Evolutionary conservation across 2,329 filamentous ascomycete genomes (phyloP).

Genomic region (Fusarium pilosicola): DNA sequence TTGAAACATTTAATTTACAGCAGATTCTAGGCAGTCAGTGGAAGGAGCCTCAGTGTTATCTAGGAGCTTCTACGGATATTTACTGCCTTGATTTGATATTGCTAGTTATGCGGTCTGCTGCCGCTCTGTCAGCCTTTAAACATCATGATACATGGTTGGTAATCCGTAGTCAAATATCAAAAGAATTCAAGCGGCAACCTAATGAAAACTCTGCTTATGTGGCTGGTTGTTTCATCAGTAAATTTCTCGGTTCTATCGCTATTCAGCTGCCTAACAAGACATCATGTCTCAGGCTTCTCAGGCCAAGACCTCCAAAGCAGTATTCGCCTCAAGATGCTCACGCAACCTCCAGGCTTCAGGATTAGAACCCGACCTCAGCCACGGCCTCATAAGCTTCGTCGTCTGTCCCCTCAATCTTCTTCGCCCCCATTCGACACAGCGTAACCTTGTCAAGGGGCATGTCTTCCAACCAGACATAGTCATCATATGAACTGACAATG

Average conservation of each 20-base stretch:
- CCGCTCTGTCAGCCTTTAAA: background rate
- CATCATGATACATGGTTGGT: slow-evolving; percentile 1
- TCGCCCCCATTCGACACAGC: slow-evolving; percentile 90
- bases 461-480: slow-evolving; percentile 76
- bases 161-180: background rate
- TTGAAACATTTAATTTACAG: background rate
- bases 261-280: background rate
- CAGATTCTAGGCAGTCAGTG: background rate
- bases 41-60: too few species aligned
- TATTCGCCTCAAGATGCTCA: background rate
- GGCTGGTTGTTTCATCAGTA: background rate
- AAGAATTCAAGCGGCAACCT: background rate
- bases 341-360: slow-evolving; percentile 18
- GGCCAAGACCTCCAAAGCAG: background rate
- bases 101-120: background rate
- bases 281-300: background rate
- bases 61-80: background rate
- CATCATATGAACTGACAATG: slow-evolving; percentile 68
- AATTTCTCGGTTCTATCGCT: background rate
- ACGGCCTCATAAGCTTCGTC: slow-evolving; percentile 65
- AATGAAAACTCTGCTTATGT: background rate
- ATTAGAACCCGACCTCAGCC: slow-evolving; percentile 57
- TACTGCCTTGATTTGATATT: background rate
- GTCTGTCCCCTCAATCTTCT: slow-evolving; percentile 65
- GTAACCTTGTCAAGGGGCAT: slow-evolving; percentile 76